Conservation (phyloP, 768 basidiomycete genomes). For the Pisolithus tinctorius region DNA sequence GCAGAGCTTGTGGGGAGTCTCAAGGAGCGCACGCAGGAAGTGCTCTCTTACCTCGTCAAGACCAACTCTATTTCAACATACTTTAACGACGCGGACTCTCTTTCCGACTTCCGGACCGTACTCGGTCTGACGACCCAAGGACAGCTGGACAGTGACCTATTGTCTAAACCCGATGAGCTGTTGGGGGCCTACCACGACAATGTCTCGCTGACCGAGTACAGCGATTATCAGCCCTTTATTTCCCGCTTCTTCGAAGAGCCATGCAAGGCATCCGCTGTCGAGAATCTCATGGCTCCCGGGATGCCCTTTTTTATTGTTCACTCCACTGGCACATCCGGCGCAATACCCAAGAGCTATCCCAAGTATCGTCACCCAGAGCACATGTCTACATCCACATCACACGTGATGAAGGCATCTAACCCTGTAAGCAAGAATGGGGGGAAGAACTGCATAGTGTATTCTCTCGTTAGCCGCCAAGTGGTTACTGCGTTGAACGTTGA, state of each 20-base stretch:
- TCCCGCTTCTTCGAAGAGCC: slow-evolving; percentile 16
- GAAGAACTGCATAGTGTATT: slow-evolving; percentile 16
- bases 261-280: slow-evolving; percentile 11
- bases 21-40: slow-evolving; percentile 13
- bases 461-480: slow-evolving; percentile 11
- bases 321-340: slow-evolving; percentile 14
- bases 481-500: slow-evolving; percentile 6
- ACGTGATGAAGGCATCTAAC: slow-evolving; percentile 9
- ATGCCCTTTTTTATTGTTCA: slow-evolving; percentile 18
- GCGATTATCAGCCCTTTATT: slow-evolving; percentile 15
- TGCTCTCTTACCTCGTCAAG: slow-evolving; percentile 18
- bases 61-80: slow-evolving; percentile 13
- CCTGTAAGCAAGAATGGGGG: slow-evolving; percentile 7
- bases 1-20: slow-evolving; percentile 11
- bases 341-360: slow-evolving; percentile 11
- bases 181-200: slow-evolving; percentile 10
- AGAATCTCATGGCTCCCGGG: slow-evolving; percentile 17
- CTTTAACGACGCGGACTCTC: slow-evolving; percentile 10
- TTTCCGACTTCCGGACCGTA: slow-evolving; percentile 10
- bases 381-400: slow-evolving; percentile 11
- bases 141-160: neutral
- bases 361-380: slow-evolving; percentile 17
- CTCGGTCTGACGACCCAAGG: neutral
- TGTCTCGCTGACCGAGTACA: slow-evolving; percentile 12
- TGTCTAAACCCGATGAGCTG: neutral